phyloP scores from a whole-genome alignment of 2,329 filamentous ascomycete species.

The Karstenula rhodostoma region DNA sequence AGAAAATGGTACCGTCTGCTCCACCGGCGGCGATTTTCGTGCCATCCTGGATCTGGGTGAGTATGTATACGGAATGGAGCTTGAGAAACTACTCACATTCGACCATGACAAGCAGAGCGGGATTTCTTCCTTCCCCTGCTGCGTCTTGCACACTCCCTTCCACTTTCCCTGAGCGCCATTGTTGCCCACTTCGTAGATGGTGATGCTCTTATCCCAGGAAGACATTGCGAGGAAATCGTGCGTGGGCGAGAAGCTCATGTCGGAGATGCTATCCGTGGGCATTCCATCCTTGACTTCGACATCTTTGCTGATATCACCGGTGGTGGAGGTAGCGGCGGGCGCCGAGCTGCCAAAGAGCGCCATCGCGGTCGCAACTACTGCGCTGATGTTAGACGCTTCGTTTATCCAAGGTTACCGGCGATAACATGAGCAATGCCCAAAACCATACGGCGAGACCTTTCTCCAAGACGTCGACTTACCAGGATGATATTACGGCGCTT shows the following conservation, averaged over 20 bases:
- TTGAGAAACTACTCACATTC: slow-evolving; percentile 67
- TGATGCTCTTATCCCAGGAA: slow-evolving; percentile 98
- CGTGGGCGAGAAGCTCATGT: slow-evolving; percentile 80
- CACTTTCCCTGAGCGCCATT: slow-evolving; percentile 86
- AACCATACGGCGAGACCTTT: neutral
- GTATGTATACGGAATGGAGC: slow-evolving; percentile 11
- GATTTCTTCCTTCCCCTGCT: slow-evolving; percentile 53
- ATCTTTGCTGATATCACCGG: slow-evolving; percentile 91
- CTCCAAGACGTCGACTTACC: neutral
- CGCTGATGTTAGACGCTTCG: neutral
- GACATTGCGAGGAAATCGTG: slow-evolving; percentile 85
- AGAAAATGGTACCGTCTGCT: slow-evolving; percentile 88
- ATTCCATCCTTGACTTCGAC: slow-evolving; percentile 70
- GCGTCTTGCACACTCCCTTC: slow-evolving; percentile 80
- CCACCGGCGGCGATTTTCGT: slow-evolving; percentile 86
- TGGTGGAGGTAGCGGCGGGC: slow-evolving; percentile 70
- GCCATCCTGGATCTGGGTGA: slow-evolving; percentile 72
- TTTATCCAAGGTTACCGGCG: neutral
- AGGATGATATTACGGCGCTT: neutral
- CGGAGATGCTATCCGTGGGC: slow-evolving; percentile 89
- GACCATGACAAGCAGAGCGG: slow-evolving; percentile 89
- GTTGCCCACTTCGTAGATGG: slow-evolving; percentile 91
- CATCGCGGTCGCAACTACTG: slow-evolving; percentile 53
- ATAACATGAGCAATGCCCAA: neutral
- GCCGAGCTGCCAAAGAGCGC: slow-evolving; percentile 67